Evolutionary conservation across 345 rosid genomes (phyloP).

Genomic region (Brassica carinata): DNA sequence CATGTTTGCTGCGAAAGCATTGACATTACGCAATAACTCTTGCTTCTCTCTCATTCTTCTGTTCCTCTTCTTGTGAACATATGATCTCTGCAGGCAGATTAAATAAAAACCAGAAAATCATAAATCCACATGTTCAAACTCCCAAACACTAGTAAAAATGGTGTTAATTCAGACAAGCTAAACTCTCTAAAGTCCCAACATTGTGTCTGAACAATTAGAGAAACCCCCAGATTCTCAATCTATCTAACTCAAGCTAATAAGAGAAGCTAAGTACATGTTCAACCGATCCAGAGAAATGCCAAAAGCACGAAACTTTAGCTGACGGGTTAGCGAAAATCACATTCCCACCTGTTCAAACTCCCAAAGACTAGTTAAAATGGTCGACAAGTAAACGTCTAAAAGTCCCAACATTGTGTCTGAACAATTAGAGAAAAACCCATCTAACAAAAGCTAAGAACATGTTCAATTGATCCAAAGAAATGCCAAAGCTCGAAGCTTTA

Average conservation of each 20-base stretch:
- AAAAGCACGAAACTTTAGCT: conserved; percentile 26
- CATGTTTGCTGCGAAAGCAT: conserved; percentile 55
- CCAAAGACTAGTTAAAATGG: not conserved
- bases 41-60: conserved; percentile 53
- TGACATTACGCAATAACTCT: conserved; percentile 48
- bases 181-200: not conserved
- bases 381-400: not conserved
- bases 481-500: conserved; percentile 17
- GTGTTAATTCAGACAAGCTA: not conserved
- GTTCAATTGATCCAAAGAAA: not conserved
- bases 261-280: not conserved
- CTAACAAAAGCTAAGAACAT: conserved; percentile 2
- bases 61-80: conserved; percentile 48
- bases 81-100: conserved; percentile 34
- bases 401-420: conserved; percentile 12
- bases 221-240: not conserved
- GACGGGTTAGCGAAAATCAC: not conserved
- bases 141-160: conserved; percentile 5
- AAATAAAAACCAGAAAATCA: not conserved
- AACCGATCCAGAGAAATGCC: not conserved
- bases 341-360: not conserved
- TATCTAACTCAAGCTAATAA: not conserved
- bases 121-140: not conserved
- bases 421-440: not conserved
- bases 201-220: not conserved